Evolutionary conservation across 2,329 filamentous ascomycete species (phyloP), one percentile per base, ranked within the genome.

Genomic region (Didymellaceae sp.): DNA sequence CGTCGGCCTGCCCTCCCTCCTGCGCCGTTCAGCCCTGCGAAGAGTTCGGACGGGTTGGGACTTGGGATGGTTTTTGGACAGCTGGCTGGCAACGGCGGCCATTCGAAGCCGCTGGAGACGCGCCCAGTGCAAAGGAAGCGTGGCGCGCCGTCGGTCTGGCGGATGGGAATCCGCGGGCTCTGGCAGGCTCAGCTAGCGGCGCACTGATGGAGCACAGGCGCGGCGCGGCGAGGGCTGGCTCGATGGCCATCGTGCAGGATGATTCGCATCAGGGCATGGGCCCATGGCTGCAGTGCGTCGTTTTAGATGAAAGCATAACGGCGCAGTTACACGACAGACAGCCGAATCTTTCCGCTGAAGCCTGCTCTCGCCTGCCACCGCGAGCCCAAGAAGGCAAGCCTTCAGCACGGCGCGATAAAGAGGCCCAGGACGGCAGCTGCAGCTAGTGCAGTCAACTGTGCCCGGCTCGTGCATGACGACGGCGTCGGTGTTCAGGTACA

Each of bases 261-360:
- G 60, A 62, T 63, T 61, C 56, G 58, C 62, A 62, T 55, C 46
- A 47, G 35, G 55, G 41, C 55, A 55, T 54, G 54, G 53, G 49
- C 59, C 47, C 45, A 46, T 48, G 45, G 52, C 45, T 55, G 55
- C 50, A 48, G 44, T 55, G 59, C 59, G 50, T 53, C 48, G 54
- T 43, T 57, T 66, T 65, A 59, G 64, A 64, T 65, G 62, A 62
- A 54, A 48, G 52, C 53, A 65, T 46, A 65, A 63, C 57, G 58
- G 64, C 53, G 51, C 53, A 16, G 62, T 62, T 45, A 50, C 62
- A 65, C 61, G 41, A 45, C 62, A 55, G 51, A n/a, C 48, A 62
- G 61, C 63, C 66, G 65, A 62, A 49, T 55, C 57, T 61, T 63
- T 59, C 63, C 62, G 65, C 56, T 50, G 43, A 18, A n/a, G 52